These are phyloP conservation scores for Ascochyta rabiei DNA, from an alignment of 2,329 filamentous ascomycete genomes.

Conservation along the genomic window DNA sequence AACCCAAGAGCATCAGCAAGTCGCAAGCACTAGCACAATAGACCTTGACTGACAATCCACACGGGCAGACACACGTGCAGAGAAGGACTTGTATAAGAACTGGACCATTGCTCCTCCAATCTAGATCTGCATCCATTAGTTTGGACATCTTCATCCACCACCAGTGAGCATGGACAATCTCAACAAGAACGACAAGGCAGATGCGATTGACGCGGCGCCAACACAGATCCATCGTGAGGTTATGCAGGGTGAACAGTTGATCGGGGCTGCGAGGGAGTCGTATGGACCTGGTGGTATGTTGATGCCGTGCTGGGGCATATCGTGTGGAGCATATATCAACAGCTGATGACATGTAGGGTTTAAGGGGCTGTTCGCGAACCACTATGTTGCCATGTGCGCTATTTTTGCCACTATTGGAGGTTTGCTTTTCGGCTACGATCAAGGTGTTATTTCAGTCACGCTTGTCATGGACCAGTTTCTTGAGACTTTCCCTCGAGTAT, in stretches of 20 bases:
- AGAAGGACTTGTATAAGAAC: constrained; percentile 2
- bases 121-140: constrained; percentile 1
- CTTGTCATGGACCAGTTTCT: constrained; percentile 61
- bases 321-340: background rate
- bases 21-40: background rate
- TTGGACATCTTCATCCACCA: background rate
- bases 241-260: constrained; percentile 6
- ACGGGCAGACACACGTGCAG: background rate
- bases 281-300: constrained; percentile 42
- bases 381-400: constrained; percentile 59
- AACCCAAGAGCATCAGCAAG: background rate
- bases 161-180: constrained; percentile 12
- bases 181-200: constrained; percentile 19
- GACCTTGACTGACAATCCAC: background rate
- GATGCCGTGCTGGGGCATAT: background rate
- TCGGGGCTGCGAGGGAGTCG: constrained; percentile 29
- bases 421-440: constrained; percentile 59
- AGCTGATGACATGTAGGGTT: constrained; percentile 45
- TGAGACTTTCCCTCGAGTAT: constrained; percentile 52
- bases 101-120: background rate
- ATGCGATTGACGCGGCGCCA: constrained; percentile 28
- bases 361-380: constrained; percentile 54
- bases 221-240: constrained; percentile 31
- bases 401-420: constrained; percentile 59
- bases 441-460: constrained; percentile 54